These are phyloP conservation scores for Secale cereale DNA, from an alignment of 176 grass and related monocot species.

Conservation along the genomic window DNA sequence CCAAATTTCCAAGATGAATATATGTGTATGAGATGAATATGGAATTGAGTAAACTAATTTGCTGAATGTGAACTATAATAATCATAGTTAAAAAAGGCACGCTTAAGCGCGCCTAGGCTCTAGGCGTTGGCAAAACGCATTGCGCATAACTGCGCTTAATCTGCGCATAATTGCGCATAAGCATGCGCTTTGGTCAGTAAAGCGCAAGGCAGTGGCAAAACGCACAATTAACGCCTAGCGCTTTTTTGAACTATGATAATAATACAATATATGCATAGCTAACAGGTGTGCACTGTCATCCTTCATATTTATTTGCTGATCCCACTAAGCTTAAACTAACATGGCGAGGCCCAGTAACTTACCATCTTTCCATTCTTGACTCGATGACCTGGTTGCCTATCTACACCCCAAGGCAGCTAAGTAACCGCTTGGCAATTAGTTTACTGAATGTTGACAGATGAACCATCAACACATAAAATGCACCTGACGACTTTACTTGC, in stretches of 20 bases:
- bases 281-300: not conserved
- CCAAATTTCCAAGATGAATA: not conserved
- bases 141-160: no score
- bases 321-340: not conserved
- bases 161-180: no score
- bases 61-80: not conserved
- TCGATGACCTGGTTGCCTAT: not conserved
- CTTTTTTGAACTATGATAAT: no score
- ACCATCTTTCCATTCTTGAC: not conserved
- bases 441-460: not conserved
- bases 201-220: no score
- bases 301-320: not conserved
- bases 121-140: no score
- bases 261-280: not conserved
- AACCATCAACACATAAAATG: not conserved
- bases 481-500: not conserved
- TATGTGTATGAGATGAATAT: not conserved
- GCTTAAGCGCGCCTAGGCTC: no score
- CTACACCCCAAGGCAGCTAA: not conserved
- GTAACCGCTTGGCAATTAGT: no score
- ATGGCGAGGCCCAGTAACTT: not conserved
- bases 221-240: no score
- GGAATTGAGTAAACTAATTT: constrained; percentile 8
- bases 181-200: no score
- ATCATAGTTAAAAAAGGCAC: no score